These are phyloP conservation scores for Syzygium grande DNA, from an alignment of 345 rosid species.

Conservation along the genomic window DNA sequence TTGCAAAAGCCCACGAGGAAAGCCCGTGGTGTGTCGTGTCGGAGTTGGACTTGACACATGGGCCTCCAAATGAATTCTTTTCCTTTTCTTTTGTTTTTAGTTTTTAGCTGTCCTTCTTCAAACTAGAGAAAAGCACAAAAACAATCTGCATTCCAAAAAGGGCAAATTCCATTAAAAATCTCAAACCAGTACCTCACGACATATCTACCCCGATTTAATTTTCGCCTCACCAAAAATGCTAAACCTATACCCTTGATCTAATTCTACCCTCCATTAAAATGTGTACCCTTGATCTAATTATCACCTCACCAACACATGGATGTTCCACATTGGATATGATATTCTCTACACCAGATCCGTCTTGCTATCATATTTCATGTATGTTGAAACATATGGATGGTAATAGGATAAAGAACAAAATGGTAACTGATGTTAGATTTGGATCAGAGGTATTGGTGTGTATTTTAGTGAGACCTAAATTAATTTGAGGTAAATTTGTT, in stretches of 20 bases:
- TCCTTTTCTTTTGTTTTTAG: not conserved
- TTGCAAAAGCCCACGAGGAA: not conserved
- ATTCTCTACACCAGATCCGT: fast-evolving
- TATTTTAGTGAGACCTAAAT: not conserved
- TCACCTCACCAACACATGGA: fast-evolving
- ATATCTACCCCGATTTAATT: not conserved
- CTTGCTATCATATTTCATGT: not conserved
- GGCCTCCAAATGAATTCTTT: not conserved
- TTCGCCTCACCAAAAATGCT: not conserved
- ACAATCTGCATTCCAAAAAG: not conserved
- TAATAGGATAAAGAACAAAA: not conserved
- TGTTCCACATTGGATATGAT: fast-evolving
- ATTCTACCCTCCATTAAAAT: not conserved
- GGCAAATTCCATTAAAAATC: not conserved
- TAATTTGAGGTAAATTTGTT: not conserved
- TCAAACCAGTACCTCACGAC: not conserved
- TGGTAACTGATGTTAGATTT: not conserved
- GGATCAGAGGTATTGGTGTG: fast-evolving
- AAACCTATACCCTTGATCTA: not conserved
- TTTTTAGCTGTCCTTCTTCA: not conserved
- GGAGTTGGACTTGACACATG: not conserved
- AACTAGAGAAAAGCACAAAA: not conserved
- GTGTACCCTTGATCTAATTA: no score
- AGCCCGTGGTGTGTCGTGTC: not conserved
- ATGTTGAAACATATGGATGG: not conserved